phyloP scores from a whole-genome alignment of 2,329 filamentous ascomycete genomes.

The Hirsutella minnesotensis region DNA sequence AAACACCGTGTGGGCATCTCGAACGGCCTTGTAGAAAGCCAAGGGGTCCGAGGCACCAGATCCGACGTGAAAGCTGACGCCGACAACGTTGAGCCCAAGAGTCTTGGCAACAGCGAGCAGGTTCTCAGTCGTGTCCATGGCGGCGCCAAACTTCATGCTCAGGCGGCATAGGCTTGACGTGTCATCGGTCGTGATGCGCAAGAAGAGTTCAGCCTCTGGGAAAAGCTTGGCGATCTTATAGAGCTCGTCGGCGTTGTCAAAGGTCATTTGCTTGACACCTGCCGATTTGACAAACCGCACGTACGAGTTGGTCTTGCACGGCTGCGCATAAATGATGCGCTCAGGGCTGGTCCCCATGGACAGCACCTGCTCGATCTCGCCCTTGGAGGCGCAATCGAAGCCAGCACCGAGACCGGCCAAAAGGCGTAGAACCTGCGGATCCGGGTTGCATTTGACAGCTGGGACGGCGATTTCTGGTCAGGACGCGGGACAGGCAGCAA shows the following conservation, averaged over 20 bases:
- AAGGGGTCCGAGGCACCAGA: conserved; percentile 91
- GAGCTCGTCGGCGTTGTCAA: conserved; percentile 95
- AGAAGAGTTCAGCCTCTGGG: conserved; percentile 78
- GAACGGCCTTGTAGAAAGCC: conserved; percentile 82
- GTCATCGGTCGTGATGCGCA: conserved; percentile 94
- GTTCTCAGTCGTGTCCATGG: conserved; percentile 66
- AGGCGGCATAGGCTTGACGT: conserved; percentile 87
- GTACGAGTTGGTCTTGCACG: conserved; percentile 99
- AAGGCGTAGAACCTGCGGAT: conserved; percentile 77
- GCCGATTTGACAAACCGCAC: conserved; percentile 76
- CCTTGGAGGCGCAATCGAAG: conserved; percentile 97
- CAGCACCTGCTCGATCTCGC: conserved; percentile 88
- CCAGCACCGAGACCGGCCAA: conserved; percentile 81
- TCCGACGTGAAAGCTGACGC: conserved; percentile 95
- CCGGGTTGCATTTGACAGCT: conserved; percentile 99
- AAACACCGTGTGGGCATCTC: conserved; percentile 81
- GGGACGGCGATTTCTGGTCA: neutral
- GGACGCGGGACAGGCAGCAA: too few relatives aligned
- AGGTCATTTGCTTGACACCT: conserved; percentile 96
- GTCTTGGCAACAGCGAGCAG: conserved; percentile 72
- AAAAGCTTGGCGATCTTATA: conserved; percentile 94
- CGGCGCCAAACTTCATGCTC: conserved; percentile 94
- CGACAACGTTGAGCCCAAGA: conserved; percentile 80
- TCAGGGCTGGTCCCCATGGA: conserved; percentile 70
- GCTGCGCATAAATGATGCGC: conserved; percentile 97